These are phyloP conservation scores for Meredithiella fracta DNA, from an alignment of 2,329 filamentous ascomycete genomes.

Conservation along the genomic window DNA sequence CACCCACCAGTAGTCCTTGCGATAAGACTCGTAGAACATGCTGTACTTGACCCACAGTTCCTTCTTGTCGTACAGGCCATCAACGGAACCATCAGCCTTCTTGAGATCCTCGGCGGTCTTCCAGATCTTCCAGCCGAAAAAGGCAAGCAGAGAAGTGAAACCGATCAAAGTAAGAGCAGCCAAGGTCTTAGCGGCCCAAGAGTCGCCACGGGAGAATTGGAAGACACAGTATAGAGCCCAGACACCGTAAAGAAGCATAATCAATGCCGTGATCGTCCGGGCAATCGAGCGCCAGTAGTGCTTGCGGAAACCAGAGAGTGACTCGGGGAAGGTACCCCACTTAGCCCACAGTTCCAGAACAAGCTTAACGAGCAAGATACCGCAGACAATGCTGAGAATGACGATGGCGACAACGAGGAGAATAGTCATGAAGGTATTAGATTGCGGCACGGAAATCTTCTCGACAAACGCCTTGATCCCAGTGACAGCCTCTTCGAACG, in stretches of 20 bases:
- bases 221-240: slow-evolving; percentile 95
- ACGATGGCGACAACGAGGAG: slow-evolving; percentile 77
- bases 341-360: slow-evolving; percentile 81
- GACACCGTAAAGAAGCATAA: slow-evolving; percentile 80
- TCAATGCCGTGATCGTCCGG: slow-evolving; percentile 75
- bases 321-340: slow-evolving; percentile 71
- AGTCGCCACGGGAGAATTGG: slow-evolving; percentile 86
- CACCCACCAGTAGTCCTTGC: slow-evolving; percentile 90
- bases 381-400: slow-evolving; percentile 66
- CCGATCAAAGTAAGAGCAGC: slow-evolving; percentile 64
- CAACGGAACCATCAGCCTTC: slow-evolving; percentile 54
- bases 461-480: slow-evolving; percentile 75
- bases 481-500: slow-evolving; percentile 38
- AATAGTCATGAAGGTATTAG: slow-evolving; percentile 93
- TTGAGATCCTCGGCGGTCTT: slow-evolving; percentile 57
- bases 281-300: slow-evolving; percentile 92
- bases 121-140: slow-evolving; percentile 76
- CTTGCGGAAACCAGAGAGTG: slow-evolving; percentile 70
- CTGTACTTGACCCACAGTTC: slow-evolving; percentile 89
- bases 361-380: slow-evolving; percentile 78
- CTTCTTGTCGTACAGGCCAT: slow-evolving; percentile 72
- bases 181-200: slow-evolving; percentile 75
- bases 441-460: slow-evolving; percentile 65
- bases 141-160: slow-evolving; percentile 67
- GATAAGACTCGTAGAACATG: slow-evolving; percentile 92